Base-by-base conservation (phyloP, 2,329 filamentous ascomycete genomes). In the Chaetomium sp. region DNA sequence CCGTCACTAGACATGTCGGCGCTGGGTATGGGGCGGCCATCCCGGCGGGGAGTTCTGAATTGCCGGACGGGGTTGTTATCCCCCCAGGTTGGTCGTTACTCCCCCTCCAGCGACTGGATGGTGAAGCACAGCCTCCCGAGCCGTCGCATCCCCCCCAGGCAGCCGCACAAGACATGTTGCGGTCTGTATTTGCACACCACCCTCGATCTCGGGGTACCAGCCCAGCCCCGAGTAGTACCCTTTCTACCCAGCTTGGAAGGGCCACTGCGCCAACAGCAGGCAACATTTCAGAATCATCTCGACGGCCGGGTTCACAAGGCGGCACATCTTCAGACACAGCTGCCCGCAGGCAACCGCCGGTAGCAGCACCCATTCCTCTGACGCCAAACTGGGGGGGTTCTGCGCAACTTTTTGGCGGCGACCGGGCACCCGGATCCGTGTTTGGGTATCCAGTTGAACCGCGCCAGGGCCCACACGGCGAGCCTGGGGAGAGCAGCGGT, bases 41-140 rank as follows among this genome's bases (percentile, higher is more conserved):
- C 59, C 84, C 85, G 4, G 78, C 86, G 3, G 86, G 86, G 21
- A 87, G 85, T 69, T 74, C 83, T 23, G 85, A 88, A 8, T 78
- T 90, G 9, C 87, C 87, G 0, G 82, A 86, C 61, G 87, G 87
- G 6, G 80, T 90, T n/a, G 80, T 83, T 5, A 81, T 90, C 23
- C 87, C 87, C 2, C 80, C 83, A 31, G 87, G 87, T 5, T 90
- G 87, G 87, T 84, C 85, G 25, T 75, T 90, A 47, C 76, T 89
- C 54, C 87, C 87, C 27, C 78, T 90, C 2, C 83, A 88, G 68
- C 80, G 85, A 27, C 69, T 85, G 9, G 82, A 84, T 58, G 78
- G 76, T 23, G 67, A 54, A 23, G 42, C 58, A 21, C 61, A 59
- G 10, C 33, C 66, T 8, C 25, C 63, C 13, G 70, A 71, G 47